These are phyloP conservation scores for Actinomucor elegans DNA, from an alignment of 371 early-diverging fungal species.

Conservation along the genomic window DNA sequence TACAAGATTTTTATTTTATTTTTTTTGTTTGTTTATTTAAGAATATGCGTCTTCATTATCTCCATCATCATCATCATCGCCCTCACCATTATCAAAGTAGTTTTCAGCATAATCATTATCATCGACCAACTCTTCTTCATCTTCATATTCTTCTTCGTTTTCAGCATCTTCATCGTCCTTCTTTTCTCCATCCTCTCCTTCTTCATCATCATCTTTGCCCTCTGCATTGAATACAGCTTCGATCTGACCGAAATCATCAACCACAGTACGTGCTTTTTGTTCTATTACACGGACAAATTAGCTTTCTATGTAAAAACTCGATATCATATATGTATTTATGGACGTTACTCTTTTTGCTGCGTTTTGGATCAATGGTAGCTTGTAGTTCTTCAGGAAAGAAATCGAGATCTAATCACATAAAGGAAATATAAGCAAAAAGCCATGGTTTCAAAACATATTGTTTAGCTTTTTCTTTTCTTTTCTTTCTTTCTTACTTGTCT, in stretches of 20 bases:
- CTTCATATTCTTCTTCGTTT: conserved; percentile 43
- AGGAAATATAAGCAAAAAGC: too few species aligned
- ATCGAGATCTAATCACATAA: conserved; percentile 45
- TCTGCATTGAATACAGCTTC: conserved; percentile 38
- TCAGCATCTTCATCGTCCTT: conserved; percentile 33
- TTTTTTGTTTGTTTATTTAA: conserved; percentile 4
- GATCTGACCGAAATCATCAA: conserved; percentile 30
- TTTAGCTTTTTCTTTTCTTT: too few species aligned
- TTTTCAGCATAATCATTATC: conserved; percentile 55
- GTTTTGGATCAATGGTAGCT: conserved; percentile 41
- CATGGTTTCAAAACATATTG: too few species aligned
- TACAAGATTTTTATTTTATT: too few species aligned
- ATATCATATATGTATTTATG: too few species aligned
- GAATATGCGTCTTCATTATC: conserved; percentile 34
- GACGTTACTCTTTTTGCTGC: conserved; percentile 34
- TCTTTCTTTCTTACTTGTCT: conserved; percentile 29
- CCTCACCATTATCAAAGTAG: conserved; percentile 60
- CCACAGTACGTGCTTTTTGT: conserved; percentile 16
- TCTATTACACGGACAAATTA: too few species aligned
- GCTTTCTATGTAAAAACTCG: background rate
- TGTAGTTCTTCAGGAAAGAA: conserved; percentile 56
- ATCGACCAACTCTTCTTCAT: conserved; percentile 55
- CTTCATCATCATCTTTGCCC: conserved; percentile 31
- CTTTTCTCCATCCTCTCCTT: conserved; percentile 26
- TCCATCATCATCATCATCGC: conserved; percentile 48